Conservation (phyloP, 139 green algal genomes). For the Spirogloea muscicola region DNA sequence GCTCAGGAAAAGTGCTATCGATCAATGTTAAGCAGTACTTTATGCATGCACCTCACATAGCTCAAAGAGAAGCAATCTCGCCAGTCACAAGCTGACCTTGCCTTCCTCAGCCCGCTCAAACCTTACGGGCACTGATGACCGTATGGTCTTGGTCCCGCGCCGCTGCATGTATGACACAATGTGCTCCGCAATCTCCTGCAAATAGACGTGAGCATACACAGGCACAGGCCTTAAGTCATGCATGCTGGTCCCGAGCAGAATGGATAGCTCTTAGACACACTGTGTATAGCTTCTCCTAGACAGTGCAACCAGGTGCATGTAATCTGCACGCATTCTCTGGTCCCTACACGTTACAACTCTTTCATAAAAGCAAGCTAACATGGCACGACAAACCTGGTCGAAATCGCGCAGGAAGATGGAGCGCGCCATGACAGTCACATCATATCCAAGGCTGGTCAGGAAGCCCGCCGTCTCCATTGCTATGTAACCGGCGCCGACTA, state of each 20-base stretch:
- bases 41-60: neutral
- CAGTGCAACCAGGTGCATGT: no score
- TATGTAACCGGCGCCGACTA: slow-evolving; percentile 56
- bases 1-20: neutral
- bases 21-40: neutral
- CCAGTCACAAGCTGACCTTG: neutral
- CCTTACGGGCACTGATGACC: slow-evolving; percentile 35
- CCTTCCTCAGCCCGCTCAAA: slow-evolving; percentile 49
- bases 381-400: slow-evolving; percentile 41
- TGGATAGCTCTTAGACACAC: no score
- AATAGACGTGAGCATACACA: no score
- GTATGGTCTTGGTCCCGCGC: slow-evolving; percentile 49
- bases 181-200: slow-evolving; percentile 51
- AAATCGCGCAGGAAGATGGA: slow-evolving; percentile 57
- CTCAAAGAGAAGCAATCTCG: neutral
- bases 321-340: no score
- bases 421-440: slow-evolving; percentile 50
- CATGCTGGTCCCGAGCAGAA: no score
- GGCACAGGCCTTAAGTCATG: no score
- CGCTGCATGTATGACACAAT: slow-evolving; percentile 55
- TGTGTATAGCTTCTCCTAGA: no score
- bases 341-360: no score
- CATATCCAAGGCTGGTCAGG: slow-evolving; percentile 50
- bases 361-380: no score
- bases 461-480: slow-evolving; percentile 56